phyloP scores from a whole-genome alignment of 208 protist genomes.

The Porcisia hertigi region DNA sequence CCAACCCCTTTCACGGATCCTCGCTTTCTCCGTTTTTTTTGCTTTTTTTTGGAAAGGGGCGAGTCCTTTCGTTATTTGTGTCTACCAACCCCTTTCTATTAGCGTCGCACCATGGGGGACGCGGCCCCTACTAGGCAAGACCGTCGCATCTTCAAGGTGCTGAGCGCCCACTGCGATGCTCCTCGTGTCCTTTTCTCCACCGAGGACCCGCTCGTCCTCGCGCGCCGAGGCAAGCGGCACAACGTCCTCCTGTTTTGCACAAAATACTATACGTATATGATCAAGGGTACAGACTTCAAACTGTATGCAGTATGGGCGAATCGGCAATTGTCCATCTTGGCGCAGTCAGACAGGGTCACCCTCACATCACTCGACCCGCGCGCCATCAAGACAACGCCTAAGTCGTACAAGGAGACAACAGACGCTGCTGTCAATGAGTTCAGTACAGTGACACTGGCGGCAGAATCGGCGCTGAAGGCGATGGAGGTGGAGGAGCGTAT shows the following conservation, averaged over 20 bases:
- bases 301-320: slow-evolving; percentile 82
- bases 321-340: slow-evolving; percentile 49
- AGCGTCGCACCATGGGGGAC: slow-evolving; percentile 3
- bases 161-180: slow-evolving; percentile 73
- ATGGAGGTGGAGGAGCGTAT: slow-evolving; percentile 42
- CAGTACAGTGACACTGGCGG: slow-evolving; percentile 48
- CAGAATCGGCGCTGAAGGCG: slow-evolving; percentile 40
- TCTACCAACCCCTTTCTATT: too few species aligned
- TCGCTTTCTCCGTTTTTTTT: background rate
- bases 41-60: too few species aligned
- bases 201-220: slow-evolving; percentile 42
- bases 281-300: slow-evolving; percentile 75
- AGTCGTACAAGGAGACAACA: slow-evolving; percentile 30
- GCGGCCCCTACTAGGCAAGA: slow-evolving; percentile 22
- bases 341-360: slow-evolving; percentile 22
- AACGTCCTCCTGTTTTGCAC: slow-evolving; percentile 71
- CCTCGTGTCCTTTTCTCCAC: slow-evolving; percentile 73
- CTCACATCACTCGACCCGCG: slow-evolving; percentile 24
- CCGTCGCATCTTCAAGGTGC: slow-evolving; percentile 58
- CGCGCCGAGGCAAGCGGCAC: slow-evolving; percentile 49
- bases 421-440: slow-evolving; percentile 44
- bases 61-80: background rate
- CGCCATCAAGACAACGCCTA: slow-evolving; percentile 21
- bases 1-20: background rate
- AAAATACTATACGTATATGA: slow-evolving; percentile 77